phyloP scores from a whole-genome alignment of 768 basidiomycete species.

The Kwoniella heveanensis region DNA sequence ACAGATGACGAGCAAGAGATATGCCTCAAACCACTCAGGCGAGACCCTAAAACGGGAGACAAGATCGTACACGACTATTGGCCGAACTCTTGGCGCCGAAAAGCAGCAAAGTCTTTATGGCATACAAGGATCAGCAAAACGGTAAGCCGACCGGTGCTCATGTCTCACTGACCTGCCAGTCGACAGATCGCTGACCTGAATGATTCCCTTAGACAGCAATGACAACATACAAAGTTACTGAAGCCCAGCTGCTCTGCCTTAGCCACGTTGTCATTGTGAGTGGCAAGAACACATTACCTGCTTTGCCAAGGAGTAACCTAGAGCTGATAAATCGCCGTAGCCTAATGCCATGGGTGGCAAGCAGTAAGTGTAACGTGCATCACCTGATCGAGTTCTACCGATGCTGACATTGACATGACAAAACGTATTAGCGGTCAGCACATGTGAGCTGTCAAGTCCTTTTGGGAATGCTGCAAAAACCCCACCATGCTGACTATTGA shows the following conservation, averaged over 20 bases:
- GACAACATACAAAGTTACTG: conserved; percentile 27
- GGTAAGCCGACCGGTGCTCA: conserved; percentile 1
- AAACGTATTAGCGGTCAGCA: conserved; percentile 27
- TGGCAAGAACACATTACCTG: too few relatives aligned
- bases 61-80: not conserved
- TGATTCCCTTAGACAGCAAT: conserved; percentile 20
- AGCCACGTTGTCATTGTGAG: conserved; percentile 30
- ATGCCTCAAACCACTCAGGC: not conserved
- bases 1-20: conserved; percentile 5
- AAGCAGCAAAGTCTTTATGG: not conserved
- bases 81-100: conserved; percentile 5
- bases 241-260: conserved; percentile 30
- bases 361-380: too few relatives aligned
- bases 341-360: conserved; percentile 20
- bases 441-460: conserved; percentile 7
- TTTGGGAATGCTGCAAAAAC: too few relatives aligned
- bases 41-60: not conserved
- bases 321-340: not conserved
- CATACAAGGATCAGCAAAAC: conserved; percentile 6
- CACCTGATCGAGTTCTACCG: too few relatives aligned
- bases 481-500: not conserved
- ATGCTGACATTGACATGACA: too few relatives aligned
- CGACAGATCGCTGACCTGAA: not conserved
- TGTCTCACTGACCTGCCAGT: not conserved
- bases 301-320: too few relatives aligned